These are phyloP conservation scores for Psilocybe tampanensis DNA, from an alignment of 768 basidiomycete species.

Conservation along the genomic window DNA sequence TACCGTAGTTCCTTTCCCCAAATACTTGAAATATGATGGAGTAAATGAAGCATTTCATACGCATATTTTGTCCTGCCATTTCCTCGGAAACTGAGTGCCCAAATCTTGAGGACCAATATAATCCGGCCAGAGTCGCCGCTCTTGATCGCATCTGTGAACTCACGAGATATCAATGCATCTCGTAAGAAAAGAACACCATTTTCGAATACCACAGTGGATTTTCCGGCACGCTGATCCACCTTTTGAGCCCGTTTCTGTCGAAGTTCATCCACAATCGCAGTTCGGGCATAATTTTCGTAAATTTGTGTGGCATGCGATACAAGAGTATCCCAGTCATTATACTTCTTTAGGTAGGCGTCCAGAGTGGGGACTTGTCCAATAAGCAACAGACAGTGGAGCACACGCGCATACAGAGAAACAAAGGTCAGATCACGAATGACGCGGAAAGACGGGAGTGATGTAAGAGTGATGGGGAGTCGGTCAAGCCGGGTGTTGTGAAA, in stretches of 20 bases:
- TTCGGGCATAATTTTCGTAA: conserved; percentile 20
- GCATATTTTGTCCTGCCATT: conserved; percentile 35
- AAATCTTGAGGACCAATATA: conserved; percentile 28
- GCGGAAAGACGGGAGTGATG: conserved; percentile 35
- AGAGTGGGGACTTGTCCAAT: conserved; percentile 21
- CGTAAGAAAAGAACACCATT: conserved; percentile 30
- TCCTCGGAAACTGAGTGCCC: conserved; percentile 31
- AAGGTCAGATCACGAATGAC: conserved; percentile 37
- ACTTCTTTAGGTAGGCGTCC: conserved; percentile 17
- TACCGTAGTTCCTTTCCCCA: conserved; percentile 25
- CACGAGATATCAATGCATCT: conserved; percentile 27
- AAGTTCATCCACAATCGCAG: conserved; percentile 18
- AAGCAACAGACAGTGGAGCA: conserved; percentile 33
- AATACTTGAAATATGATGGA: conserved; percentile 28
- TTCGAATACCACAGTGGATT: conserved; percentile 26
- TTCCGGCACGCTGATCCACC: background rate
- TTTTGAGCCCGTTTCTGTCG: conserved; percentile 10
- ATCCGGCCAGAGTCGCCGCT: conserved; percentile 33
- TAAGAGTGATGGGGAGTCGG: conserved; percentile 35
- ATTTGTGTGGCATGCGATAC: conserved; percentile 20
- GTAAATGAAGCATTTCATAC: conserved; percentile 31
- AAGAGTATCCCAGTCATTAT: conserved; percentile 22
- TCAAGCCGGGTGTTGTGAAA: conserved; percentile 37
- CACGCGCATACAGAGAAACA: conserved; percentile 33
- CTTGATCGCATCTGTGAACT: conserved; percentile 32